phyloP scores from a whole-genome alignment of 441 rosid species.

The Aquilaria agallochum region DNA sequence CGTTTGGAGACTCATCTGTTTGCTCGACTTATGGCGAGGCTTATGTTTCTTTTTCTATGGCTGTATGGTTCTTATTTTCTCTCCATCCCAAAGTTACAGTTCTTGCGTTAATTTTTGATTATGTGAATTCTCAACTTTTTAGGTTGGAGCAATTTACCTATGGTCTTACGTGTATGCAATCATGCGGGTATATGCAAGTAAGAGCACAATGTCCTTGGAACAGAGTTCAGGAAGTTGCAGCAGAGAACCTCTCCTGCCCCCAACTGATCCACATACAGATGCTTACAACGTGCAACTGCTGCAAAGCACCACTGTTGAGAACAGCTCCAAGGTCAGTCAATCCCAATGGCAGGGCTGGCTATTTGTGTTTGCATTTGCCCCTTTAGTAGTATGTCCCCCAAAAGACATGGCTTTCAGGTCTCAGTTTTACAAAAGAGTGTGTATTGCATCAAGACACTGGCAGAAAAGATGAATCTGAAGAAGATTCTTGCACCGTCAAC shows the following conservation, averaged over 20 bases:
- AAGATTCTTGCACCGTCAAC: constrained; percentile 31
- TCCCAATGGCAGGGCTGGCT: no score
- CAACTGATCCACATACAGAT: not conserved
- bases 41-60: constrained; percentile 36
- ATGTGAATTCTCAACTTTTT: constrained; percentile 1
- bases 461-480: constrained; percentile 20
- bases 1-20: constrained; percentile 31
- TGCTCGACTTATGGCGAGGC: constrained; percentile 26
- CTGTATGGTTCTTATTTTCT: constrained; percentile 16
- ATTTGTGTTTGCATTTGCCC: not conserved
- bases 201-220: constrained; percentile 4
- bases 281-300: not conserved
- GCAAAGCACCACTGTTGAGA: not conserved
- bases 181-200: constrained; percentile 19
- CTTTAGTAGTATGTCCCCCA: not conserved
- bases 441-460: constrained; percentile 6
- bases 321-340: constrained; percentile 4
- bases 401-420: constrained; percentile 7
- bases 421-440: constrained; percentile 10
- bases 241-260: constrained; percentile 17
- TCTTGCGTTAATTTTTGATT: not conserved
- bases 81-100: not conserved
- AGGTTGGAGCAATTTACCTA: constrained; percentile 31
- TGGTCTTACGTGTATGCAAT: constrained; percentile 33
- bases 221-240: not conserved